These are phyloP conservation scores for Akebia trifoliata DNA, from an alignment of 164 flowering plant species.

Conservation along the genomic window DNA sequence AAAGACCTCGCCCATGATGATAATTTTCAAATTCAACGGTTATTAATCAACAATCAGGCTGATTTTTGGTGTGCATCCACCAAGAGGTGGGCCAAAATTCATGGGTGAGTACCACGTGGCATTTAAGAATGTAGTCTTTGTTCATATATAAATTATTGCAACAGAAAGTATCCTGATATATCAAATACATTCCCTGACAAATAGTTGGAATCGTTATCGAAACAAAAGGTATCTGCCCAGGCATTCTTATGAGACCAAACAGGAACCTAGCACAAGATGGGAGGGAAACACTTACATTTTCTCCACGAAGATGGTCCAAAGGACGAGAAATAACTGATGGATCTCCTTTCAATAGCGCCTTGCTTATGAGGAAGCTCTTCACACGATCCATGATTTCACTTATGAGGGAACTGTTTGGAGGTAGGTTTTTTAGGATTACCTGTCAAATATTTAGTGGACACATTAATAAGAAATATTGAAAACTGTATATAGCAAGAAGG, in stretches of 20 bases:
- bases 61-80: too few relatives aligned
- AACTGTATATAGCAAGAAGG: background rate
- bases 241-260: background rate
- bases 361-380: conserved; percentile 73
- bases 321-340: conserved; percentile 41
- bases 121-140: too few relatives aligned
- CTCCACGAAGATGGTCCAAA: conserved; percentile 60
- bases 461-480: background rate
- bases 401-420: conserved; percentile 80
- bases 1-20: too few relatives aligned
- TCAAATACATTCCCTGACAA: too few relatives aligned
- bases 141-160: too few relatives aligned
- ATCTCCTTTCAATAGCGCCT: conserved; percentile 71
- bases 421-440: conserved; percentile 92
- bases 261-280: conserved; percentile 1
- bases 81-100: too few relatives aligned
- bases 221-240: background rate
- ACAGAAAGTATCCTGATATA: too few relatives aligned
- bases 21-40: too few relatives aligned
- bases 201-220: too few relatives aligned
- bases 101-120: too few relatives aligned
- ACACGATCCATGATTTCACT: conserved; percentile 81
- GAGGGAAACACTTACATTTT: conserved; percentile 39
- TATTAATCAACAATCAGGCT: too few relatives aligned
- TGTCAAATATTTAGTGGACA: conserved; percentile 17